Percentiles rank a stretch among this genome's conserved stretches.
These are phyloP conservation scores for Prunella vulgaris DNA, from an alignment of 257 asterid species.

Conservation along the genomic window DNA sequence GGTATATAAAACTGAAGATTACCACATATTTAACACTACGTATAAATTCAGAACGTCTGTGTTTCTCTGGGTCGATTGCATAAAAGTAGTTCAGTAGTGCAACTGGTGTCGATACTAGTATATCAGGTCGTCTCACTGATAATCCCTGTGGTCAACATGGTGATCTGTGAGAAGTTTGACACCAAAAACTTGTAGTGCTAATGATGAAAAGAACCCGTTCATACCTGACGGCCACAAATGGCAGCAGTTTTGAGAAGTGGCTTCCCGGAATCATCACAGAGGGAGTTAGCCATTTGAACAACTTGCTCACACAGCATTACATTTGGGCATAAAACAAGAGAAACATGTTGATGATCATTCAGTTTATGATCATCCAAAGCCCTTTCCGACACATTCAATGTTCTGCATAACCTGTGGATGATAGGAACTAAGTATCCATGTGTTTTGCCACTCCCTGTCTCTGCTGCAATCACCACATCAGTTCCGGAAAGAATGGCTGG, in stretches of 20 bases:
- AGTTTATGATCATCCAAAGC: constrained; percentile 25
- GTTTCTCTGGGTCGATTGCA: constrained; percentile 60
- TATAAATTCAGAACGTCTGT: constrained; percentile 47
- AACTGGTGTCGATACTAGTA: constrained; percentile 90
- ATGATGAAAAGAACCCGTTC: background rate
- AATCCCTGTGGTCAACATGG: constrained; percentile 57
- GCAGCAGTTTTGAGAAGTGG: constrained; percentile 71
- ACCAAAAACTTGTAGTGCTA: background rate
- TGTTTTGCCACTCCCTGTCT: constrained; percentile 97
- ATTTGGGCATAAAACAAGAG: constrained; percentile 91
- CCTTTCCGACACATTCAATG: constrained; percentile 30
- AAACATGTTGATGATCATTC: constrained; percentile 34
- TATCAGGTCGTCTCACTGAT: constrained; percentile 71
- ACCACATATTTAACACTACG: constrained; percentile 84
- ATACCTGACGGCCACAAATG: constrained; percentile 90
- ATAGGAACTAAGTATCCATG: constrained; percentile 90
- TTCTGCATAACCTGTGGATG: constrained; percentile 55
- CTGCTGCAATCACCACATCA: constrained; percentile 94
- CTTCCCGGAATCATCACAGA: constrained; percentile 46
- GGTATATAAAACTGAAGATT: constrained; percentile 25
- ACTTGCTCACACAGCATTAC: constrained; percentile 98
- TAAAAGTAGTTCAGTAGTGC: constrained; percentile 81
- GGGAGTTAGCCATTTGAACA: constrained; percentile 83
- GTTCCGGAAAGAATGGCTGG: constrained; percentile 76
- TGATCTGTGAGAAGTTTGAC: constrained; percentile 14